Conservation (phyloP, 805 yeast species). For the Candida koratica region DNA sequence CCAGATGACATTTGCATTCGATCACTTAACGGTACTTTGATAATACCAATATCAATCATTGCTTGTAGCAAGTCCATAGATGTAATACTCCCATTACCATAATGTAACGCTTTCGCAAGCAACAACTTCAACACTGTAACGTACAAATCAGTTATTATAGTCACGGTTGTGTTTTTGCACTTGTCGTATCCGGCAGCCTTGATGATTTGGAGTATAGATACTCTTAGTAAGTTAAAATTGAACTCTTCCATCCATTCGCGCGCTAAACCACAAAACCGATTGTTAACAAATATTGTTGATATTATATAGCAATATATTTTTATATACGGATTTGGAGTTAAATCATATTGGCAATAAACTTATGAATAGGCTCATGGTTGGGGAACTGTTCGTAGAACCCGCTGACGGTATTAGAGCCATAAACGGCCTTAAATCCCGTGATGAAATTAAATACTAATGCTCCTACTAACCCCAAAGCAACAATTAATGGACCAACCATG, state of each 20-base stretch:
- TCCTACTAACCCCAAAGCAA: conserved; percentile 63
- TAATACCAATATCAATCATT: conserved; percentile 55
- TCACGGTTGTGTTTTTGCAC: conserved; percentile 66
- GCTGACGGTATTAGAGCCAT: conserved; percentile 18
- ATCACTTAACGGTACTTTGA: conserved; percentile 44
- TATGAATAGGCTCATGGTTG: conserved; percentile 32
- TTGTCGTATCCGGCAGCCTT: conserved; percentile 82
- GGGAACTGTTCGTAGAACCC: conserved; percentile 31
- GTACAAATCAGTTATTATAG: conserved; percentile 73
- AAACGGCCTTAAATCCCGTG: conserved; percentile 45
- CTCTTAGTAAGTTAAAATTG: conserved; percentile 34
- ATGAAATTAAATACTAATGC: conserved; percentile 71
- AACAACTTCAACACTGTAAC: conserved; percentile 58
- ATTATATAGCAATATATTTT: too few species aligned
- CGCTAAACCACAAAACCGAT: too few species aligned
- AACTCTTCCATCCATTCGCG: conserved; percentile 46
- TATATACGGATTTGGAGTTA: too few species aligned
- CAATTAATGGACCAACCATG: conserved; percentile 80
- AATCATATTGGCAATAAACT: conserved; percentile 22
- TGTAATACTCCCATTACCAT: conserved; percentile 46
- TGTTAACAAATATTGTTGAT: too few species aligned
- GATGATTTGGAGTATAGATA: conserved; percentile 52
- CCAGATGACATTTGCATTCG: conserved; percentile 11
- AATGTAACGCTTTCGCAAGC: conserved; percentile 44
- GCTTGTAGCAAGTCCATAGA: conserved; percentile 73